phyloP scores from a whole-genome alignment of 2,329 filamentous ascomycete species.

The Trichophyton rubrum region DNA sequence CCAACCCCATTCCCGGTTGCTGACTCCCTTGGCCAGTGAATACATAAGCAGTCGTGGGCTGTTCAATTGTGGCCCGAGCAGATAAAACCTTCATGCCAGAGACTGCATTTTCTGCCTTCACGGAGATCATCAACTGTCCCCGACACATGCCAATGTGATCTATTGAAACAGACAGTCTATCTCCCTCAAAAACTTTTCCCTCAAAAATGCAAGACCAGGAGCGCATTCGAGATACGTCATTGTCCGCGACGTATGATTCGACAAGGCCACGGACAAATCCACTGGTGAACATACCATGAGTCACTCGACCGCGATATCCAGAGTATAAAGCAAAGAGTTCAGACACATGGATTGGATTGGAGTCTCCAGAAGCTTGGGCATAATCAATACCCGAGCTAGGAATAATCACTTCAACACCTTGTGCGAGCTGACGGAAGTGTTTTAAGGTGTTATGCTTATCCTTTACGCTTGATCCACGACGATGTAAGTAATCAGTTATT shows the following conservation, averaged over 20 bases:
- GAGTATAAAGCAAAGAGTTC: constrained; percentile 61
- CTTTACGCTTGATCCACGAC: neutral
- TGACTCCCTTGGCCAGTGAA: constrained; percentile 98
- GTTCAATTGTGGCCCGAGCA: constrained; percentile 93
- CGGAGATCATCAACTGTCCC: constrained; percentile 98
- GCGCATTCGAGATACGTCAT: constrained; percentile 43
- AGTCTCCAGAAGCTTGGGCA: constrained; percentile 92
- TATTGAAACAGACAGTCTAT: neutral
- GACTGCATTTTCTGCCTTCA: constrained; percentile 89
- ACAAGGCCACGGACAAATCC: constrained; percentile 90
- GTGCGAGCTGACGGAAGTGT: constrained; percentile 77
- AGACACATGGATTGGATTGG: constrained; percentile 97
- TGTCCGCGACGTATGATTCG: constrained; percentile 97
- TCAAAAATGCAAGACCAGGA: neutral
- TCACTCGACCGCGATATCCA: constrained; percentile 71
- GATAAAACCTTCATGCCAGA: constrained; percentile 92
- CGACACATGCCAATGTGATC: constrained; percentile 87
- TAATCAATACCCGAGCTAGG: constrained; percentile 80
- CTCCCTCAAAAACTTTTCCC: neutral
- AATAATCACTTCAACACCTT: constrained; percentile 82
- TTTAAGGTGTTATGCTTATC: constrained; percentile 78
- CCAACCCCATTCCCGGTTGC: constrained; percentile 99
- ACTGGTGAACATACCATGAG: constrained; percentile 98
- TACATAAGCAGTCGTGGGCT: constrained; percentile 90
- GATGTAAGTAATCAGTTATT: neutral